Percentiles rank a stretch among this genome's conserved stretches.
Evolutionary conservation across 2,329 filamentous ascomycete genomes (phyloP).

Genomic region (Fusarium robinianum): DNA sequence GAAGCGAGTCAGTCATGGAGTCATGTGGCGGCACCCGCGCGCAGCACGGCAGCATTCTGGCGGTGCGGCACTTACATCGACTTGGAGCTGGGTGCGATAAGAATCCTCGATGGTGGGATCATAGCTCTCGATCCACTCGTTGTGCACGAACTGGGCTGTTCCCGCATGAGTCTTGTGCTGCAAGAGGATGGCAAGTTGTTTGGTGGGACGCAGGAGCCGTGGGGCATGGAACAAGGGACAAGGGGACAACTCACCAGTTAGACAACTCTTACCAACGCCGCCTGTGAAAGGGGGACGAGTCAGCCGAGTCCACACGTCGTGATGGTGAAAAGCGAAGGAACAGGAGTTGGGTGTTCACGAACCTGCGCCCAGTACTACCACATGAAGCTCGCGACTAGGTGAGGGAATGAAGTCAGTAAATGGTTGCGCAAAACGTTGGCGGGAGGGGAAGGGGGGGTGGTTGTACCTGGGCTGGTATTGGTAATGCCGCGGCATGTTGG

Average conservation of each 20-base stretch:
- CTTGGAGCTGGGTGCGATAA: slow-evolving; percentile 74
- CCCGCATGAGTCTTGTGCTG: slow-evolving; percentile 25
- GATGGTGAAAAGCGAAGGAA: slow-evolving; percentile 1
- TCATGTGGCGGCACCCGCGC: slow-evolving; percentile 12
- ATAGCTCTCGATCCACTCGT: slow-evolving; percentile 91
- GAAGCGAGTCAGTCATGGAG: slow-evolving; percentile 39
- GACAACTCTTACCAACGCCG: slow-evolving; percentile 89
- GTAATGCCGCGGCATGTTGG: slow-evolving; percentile 38
- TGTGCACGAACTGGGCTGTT: slow-evolving; percentile 87
- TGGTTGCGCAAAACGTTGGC: background rate
- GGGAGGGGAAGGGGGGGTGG: background rate
- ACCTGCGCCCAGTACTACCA: slow-evolving; percentile 82
- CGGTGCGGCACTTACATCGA: slow-evolving; percentile 70
- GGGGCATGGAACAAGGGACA: slow-evolving; percentile 18
- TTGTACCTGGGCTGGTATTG: slow-evolving; percentile 37
- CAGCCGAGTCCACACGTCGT: slow-evolving; percentile 34
- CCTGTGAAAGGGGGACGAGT: slow-evolving; percentile 54
- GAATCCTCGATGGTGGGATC: slow-evolving; percentile 80
- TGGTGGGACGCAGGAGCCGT: slow-evolving; percentile 15
- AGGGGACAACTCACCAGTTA: slow-evolving; percentile 68
- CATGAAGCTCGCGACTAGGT: slow-evolving; percentile 74
- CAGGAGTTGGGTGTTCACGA: slow-evolving; percentile 41
- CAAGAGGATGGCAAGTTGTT: slow-evolving; percentile 19
- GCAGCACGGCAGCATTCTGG: slow-evolving; percentile 1
- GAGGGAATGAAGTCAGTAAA: slow-evolving; percentile 24